A percentile compares a stretch with the other conserved stretches of the same genome.
phyloP scores from a whole-genome alignment of 1,284 basidiomycete species.

The Calocybe gambosa region DNA sequence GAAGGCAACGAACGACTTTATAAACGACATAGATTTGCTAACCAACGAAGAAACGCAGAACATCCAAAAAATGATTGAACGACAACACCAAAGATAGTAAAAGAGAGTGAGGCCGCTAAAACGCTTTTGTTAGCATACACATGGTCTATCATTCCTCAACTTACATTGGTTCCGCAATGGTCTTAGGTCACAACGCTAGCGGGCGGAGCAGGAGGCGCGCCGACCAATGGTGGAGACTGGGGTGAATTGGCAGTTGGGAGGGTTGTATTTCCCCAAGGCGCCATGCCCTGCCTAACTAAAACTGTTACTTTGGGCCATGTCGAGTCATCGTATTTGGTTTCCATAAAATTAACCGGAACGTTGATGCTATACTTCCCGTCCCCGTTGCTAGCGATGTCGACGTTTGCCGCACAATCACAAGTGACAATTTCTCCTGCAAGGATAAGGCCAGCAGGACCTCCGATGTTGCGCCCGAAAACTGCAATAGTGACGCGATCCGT shows the following conservation, averaged over 20 bases:
- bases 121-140: neutral
- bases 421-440: conserved; percentile 14
- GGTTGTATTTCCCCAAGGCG: conserved; percentile 7
- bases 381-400: conserved; percentile 3
- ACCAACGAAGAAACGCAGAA: too few relatives aligned
- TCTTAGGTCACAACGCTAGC: conserved; percentile 7
- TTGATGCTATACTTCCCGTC: conserved; percentile 9
- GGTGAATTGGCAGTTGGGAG: conserved; percentile 4
- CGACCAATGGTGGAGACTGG: conserved; percentile 2
- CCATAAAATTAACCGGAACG: conserved; percentile 7
- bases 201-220: conserved; percentile 9
- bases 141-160: neutral
- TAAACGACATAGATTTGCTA: too few relatives aligned
- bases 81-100: too few relatives aligned
- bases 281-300: conserved; percentile 3
- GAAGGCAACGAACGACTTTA: too few relatives aligned
- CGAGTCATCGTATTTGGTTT: conserved; percentile 7
- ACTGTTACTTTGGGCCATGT: conserved; percentile 4
- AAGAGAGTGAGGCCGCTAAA: neutral
- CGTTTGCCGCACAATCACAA: conserved; percentile 7
- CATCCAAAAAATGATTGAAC: too few relatives aligned
- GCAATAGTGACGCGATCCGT: conserved; percentile 17
- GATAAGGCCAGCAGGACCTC: conserved; percentile 19
- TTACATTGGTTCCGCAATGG: neutral
- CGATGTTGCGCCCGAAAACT: conserved; percentile 16